Evolutionary conservation across 306 rosid species (phyloP), one percentile per base, ranked within the genome.

Genomic region (Astragalus glycyphyllos): DNA sequence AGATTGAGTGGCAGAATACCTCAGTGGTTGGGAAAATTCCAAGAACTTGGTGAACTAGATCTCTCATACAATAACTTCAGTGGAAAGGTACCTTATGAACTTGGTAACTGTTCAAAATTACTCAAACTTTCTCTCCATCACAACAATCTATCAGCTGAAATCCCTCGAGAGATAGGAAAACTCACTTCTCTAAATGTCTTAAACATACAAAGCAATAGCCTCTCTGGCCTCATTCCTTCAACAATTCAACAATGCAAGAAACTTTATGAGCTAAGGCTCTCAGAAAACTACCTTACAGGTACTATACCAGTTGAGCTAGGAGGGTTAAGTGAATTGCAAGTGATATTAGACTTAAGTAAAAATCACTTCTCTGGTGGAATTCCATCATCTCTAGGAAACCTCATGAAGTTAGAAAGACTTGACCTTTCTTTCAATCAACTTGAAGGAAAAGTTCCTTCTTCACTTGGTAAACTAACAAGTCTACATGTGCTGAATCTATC

Each of bases 11-110:
- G 97, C 34, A 6, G 58, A 59, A 59, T 94, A 72, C 90, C 88
- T 51, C 58, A 72, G 46, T 88, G 97, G 97, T 67, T 91, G 58
- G 97, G 91, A 17, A 70, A 16, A 63, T 86, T 91, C 4, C 81
- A 82, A 59, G 82, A 78, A 76, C 88, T 94, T 32, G 99, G 99
- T 23, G 99, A 94, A 77, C 78, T 94, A 8, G 99, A 94, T 50
- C 78, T 94, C 59, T 94, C 99, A 48, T 89, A 74, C 74, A 94
- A 94, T 69, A 72, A 71, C 69, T 84, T 94, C 81, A 63, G 26
- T 72, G 97, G 96, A 12, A 79, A 14, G 49, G 65, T 94, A 17
- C 99, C 96, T 49, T 68, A 83, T 50, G 92, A 86, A 80, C 73
- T 89, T 11, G 96, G 96, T 26, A 86, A 77, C 75, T 89, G 99